Base-by-base conservation (phyloP, 495 filamentous ascomycete species). In the Achaetomiella virescens region DNA sequence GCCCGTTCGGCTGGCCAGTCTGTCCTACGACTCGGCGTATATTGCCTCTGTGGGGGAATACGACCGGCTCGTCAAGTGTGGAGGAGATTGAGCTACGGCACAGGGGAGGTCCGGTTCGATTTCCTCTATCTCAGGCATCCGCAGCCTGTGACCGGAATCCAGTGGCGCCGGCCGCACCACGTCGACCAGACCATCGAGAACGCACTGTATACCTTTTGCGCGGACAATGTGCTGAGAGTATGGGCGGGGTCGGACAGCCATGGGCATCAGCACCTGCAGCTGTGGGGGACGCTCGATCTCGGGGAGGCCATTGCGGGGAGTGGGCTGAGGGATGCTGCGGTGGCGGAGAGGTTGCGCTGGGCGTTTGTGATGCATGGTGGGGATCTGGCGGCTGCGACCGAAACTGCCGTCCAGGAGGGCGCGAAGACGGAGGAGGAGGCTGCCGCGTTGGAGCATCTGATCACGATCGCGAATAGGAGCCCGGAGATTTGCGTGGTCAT, bases 31-130 rank as follows among this genome's bases (percentile, higher is more conserved):
- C 67, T 90, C 87, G 18, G 82, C 82, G 8, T 79, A 96, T 29
- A 87, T 96, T 35, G 91, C 91, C 11, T 90, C 89, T 4, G 82
- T 89, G 9, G 90, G 90, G 31, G 72, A 73, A 44, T 83, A 89
- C 66, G 93, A 97, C 65, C 80, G 86, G 38, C 74, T 97, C 20
- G 83, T 92, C 46, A 99, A 97, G 79, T 97, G 65, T 99, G 93
- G 93, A 81, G 90, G 57, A 78, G 92, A 58, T 72, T 95, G 18
- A 87, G 86, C n/a, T 96, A 89, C 68, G 89, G 89, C 17, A 79
- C 82, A 11, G 84, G 88, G 57, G 88, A 92, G 61, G 87, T 88
- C 21, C 82, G 88, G 29, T 96, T 97, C 67, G 93, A 97, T 62
- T 88, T 91, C 63, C 82, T 84, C 5, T 99, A 99, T 70, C 81